Percentiles rank a stretch among this genome's conserved stretches.
phyloP scores from a whole-genome alignment of 2,329 filamentous ascomycete species.

The Magnaporthiopsis rhizophila region DNA sequence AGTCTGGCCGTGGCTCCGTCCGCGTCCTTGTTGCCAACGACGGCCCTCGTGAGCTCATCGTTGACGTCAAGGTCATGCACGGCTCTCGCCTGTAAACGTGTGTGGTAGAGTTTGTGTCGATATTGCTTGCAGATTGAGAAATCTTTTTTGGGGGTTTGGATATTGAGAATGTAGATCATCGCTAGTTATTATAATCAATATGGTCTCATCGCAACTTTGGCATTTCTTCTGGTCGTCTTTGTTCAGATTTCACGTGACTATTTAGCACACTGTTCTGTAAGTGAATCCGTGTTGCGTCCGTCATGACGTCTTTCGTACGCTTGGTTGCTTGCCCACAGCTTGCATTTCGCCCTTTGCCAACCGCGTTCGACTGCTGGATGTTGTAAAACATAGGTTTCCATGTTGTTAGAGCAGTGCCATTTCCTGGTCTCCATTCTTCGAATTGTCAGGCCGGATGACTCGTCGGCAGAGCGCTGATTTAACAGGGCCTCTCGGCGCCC shows the following conservation, averaged over 20 bases:
- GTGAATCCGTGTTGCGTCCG: no score
- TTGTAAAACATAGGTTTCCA: no score
- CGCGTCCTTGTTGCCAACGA: slow-evolving; percentile 95
- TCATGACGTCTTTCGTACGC: no score
- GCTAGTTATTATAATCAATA: background rate
- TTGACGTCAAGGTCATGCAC: slow-evolving; percentile 99
- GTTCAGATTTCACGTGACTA: background rate
- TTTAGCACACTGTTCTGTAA: no score
- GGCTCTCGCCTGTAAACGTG: slow-evolving; percentile 53
- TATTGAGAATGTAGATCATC: background rate
- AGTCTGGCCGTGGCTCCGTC: slow-evolving; percentile 86
- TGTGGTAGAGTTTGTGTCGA: background rate
- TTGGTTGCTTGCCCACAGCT: no score
- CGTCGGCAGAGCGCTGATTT: background rate
- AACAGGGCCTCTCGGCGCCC: background rate
- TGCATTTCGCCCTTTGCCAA: no score
- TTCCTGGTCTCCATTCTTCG: background rate
- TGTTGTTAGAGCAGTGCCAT: background rate
- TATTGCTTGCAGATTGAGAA: background rate
- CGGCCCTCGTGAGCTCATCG: slow-evolving; percentile 84
- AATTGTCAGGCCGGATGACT: background rate
- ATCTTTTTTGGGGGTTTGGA: background rate
- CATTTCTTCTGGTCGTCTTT: background rate
- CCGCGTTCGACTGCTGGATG: no score
- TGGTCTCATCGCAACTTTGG: background rate